Base-by-base conservation (phyloP, 1,284 basidiomycete genomes). In the Sphagnurus paluster region DNA sequence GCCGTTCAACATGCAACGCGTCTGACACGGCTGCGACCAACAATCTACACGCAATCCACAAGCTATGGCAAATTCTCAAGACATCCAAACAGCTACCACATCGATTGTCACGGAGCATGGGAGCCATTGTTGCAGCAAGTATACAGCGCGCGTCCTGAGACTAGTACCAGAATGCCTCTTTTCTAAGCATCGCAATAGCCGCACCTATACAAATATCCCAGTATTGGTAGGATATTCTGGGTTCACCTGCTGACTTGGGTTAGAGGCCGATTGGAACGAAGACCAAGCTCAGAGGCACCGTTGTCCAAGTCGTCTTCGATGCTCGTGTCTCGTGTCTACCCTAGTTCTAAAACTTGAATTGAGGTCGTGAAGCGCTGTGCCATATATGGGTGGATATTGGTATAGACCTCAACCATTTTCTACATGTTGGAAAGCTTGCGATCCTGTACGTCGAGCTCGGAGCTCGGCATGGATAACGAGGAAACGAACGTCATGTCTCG, bases 141-240 rank as follows among this genome's bases (percentile, higher is more conserved):
- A 78, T 42, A 87, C 83, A 2, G 82, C 85, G 28, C 86, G 79
- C 39, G 86, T 87, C 90, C 32, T 40, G 16, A 20, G 39, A 23
- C 35, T 67, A 60, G 63, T 51, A 67, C 69, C 63, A 68, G 64
- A 51, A 10, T 25, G 42, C n/a, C n/a, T n/a, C n/a, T n/a, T 57
- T 66, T 28, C 40, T 13, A 9, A 42, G 44, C 9, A 2, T 19
- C 2, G 23, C 9, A 11, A 11, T 33, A 5, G 16, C 3, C 10
- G 16, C 57, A 80, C 83, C 82, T 56, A 81, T 84, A 21, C 80
- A 75, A 38, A 84, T 75, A 57, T 84, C 77, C 83, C 83, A 86
- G 52, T 86, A 82, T 16, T 72, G 67, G 57, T 80, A 76, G 0
- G 74, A 68, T 7, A 77, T 51, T 45, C 64, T 56, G 5, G 50